Percentiles rank a stretch among this genome's conserved stretches.
Evolutionary conservation across 1,284 basidiomycete species (phyloP).

Genomic region (Waitea zeae): DNA sequence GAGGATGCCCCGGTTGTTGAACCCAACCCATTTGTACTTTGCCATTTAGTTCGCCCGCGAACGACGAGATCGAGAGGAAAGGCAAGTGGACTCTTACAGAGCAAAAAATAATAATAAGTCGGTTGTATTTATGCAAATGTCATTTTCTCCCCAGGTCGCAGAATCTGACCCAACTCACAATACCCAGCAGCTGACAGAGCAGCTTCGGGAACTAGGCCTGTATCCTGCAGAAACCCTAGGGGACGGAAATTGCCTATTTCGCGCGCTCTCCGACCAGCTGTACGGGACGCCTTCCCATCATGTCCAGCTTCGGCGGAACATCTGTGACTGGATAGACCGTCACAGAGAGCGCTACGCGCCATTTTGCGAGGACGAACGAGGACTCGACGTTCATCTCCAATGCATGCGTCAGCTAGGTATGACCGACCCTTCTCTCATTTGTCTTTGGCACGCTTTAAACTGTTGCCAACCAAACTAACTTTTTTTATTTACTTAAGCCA

Average conservation of each 20-base stretch:
- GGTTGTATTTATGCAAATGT: conserved; percentile 5
- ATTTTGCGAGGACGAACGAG: conserved; percentile 79
- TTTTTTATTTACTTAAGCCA: conserved; percentile 27
- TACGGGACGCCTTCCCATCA: conserved; percentile 65
- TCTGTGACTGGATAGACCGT: conserved; percentile 68
- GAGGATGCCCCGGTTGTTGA: no score
- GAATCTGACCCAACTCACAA: conserved; percentile 48
- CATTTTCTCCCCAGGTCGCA: conserved; percentile 27
- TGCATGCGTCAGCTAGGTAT: conserved; percentile 65
- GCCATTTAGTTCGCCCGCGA: conserved; percentile 47
- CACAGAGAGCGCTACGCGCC: conserved; percentile 65
- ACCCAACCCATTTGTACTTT: no score
- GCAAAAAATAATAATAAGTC: conserved; percentile 1
- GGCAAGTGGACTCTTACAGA: conserved; percentile 17
- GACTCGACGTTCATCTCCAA: conserved; percentile 48
- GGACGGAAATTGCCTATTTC: conserved; percentile 82
- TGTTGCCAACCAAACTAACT: conserved; percentile 3
- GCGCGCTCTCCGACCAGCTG: conserved; percentile 67
- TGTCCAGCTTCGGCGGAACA: conserved; percentile 47
- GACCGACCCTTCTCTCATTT: no score
- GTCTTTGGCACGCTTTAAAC: conserved; percentile 5
- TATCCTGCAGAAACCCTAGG: conserved; percentile 68
- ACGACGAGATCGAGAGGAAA: conserved; percentile 46
- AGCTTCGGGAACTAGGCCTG: conserved; percentile 56
- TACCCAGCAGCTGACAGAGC: conserved; percentile 43